Base-by-base conservation (phyloP, 2,329 filamentous ascomycete genomes). In the Ceratocystis diversiconidia region DNA sequence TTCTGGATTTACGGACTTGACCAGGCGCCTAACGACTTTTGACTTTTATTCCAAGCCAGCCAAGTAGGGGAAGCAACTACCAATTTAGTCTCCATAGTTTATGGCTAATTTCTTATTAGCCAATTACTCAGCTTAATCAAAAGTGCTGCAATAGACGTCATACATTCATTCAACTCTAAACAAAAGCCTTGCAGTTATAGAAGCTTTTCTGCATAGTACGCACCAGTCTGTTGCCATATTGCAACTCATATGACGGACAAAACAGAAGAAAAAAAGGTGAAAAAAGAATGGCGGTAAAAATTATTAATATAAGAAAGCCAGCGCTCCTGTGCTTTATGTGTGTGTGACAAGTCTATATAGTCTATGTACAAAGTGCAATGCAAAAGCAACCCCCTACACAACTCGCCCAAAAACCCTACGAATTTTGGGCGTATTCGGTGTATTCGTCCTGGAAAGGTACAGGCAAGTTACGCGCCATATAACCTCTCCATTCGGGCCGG, bases 401-500 rank as follows among this genome's bases (percentile, higher is more conserved):
- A 15, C 46, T 32, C 28, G 28, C 46, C 62, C 55, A 63, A 36
- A 60, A 50, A 63, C 63, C 60, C 3, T 10, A 15, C 28, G 10
- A 2, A 6, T 8, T 1, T 1, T 17, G 10, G 32, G 50, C 6
- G 59, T 19, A 8, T 36, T n/a, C 36, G 1, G 52, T n/a, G 15
- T 17, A 59, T 46, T 67, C 46, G 36, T 67, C 66, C 67, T 66
- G 72, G 41, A 73, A 71, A 15, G 73, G 73, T 10, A 74, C 71
- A 0, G 79, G 79, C 2, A 81, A 70, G 52, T 80, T 79, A 48
- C 75, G 75, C 64, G 72, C 71, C 60, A 79, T 71, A 68, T 83
- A 83, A 1, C 78, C 80, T 2, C 76, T 73, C 81, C 82, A 85
- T 66, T 75, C 73, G 0, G 83, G 82, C 60, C 77, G 71, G 1